Evolutionary conservation across 106 monocot species (phyloP), one percentile per base, ranked within the genome.

Genomic region (Dendrobium nobile): DNA sequence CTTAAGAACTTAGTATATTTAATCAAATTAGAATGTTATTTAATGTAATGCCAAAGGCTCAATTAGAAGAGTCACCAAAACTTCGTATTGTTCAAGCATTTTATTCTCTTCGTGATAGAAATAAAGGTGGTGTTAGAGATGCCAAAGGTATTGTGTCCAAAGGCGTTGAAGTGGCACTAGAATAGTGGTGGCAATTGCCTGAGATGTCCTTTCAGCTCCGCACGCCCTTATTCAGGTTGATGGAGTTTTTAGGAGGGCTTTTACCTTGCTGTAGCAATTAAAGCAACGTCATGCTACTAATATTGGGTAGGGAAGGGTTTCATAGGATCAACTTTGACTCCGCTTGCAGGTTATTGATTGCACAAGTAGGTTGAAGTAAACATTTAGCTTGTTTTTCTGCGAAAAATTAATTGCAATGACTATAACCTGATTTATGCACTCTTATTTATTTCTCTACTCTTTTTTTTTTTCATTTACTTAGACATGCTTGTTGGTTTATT

Each of bases 141-240:
- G 92, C 94, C 82, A 95, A 92, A 76, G 95, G 89, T 82, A 79
- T 87, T 83, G 86, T 99, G 18, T 82, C 82, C 24, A 95, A 95
- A 91, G 99, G 99, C 77, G 89, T 99, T 84, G 99, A 99, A 78
- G 81, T 99, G 75, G 89, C 99, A 40, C 80, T 99, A 43, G 99
- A 99, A 79, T 93, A 95, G 47, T 99, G 99, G 99, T 99, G 99
- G 99, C 99, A 95, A 58, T 87, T 99, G 72, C 95, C 98, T 79
- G 99, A 95, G 59, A 88, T 93, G 87, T 93, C 95, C 73, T 87
- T 99, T 58, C 90, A 91, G 56, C 91, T 91, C 56, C 84, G 93
- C 75, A 86, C 80, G 15, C 95, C 95, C 0, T 37, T 37, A 37
- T 37, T 45, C 45, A 45, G 6, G 45, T 8, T 45, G 6, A 45